Evolutionary conservation across 2,329 filamentous ascomycete species (phyloP).

Genomic region (Lasiodiplodia sp.): DNA sequence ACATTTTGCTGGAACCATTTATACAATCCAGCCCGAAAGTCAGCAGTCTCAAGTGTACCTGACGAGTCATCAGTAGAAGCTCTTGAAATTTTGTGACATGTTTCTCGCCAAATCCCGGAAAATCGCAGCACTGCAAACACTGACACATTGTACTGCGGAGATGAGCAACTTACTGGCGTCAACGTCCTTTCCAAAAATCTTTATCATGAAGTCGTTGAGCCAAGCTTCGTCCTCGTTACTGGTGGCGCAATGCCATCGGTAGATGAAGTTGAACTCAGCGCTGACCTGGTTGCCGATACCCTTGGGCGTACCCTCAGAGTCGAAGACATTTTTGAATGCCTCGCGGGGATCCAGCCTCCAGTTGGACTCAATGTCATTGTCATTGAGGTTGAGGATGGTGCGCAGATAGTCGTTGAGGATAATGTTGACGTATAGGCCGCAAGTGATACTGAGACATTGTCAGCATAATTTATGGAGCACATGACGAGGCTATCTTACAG

Average conservation of each 20-base stretch:
- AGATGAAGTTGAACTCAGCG: slow-evolving; percentile 83
- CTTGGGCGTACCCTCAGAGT: slow-evolving; percentile 60
- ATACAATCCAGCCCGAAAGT: slow-evolving; percentile 67
- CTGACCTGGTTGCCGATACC: slow-evolving; percentile 81
- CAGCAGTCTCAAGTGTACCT: slow-evolving; percentile 60
- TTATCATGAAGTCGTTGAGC: slow-evolving; percentile 65
- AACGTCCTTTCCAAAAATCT: slow-evolving; percentile 14
- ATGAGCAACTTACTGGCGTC: slow-evolving; percentile 8
- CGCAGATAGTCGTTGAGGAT: slow-evolving; percentile 55
- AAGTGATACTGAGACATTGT: slow-evolving; percentile 52
- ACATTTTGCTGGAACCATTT: slow-evolving; percentile 57
- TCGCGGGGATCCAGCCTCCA: slow-evolving; percentile 77
- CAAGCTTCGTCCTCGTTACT: slow-evolving; percentile 75
- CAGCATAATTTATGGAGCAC: slow-evolving; percentile 44
- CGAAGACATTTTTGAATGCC: slow-evolving; percentile 20
- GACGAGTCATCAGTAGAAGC: background rate
- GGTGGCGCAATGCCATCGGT: slow-evolving; percentile 82
- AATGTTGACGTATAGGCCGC: slow-evolving; percentile 54
- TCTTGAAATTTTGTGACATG: background rate
- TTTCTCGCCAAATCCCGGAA: background rate
- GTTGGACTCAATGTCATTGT: slow-evolving; percentile 65
- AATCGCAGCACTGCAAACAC: background rate
- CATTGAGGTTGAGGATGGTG: slow-evolving; percentile 61
- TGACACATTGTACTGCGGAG: background rate
- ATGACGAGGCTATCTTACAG: slow-evolving; percentile 44